These are phyloP conservation scores for Fusarium austroafricanum DNA, from an alignment of 2,329 filamentous ascomycete species.

Conservation along the genomic window DNA sequence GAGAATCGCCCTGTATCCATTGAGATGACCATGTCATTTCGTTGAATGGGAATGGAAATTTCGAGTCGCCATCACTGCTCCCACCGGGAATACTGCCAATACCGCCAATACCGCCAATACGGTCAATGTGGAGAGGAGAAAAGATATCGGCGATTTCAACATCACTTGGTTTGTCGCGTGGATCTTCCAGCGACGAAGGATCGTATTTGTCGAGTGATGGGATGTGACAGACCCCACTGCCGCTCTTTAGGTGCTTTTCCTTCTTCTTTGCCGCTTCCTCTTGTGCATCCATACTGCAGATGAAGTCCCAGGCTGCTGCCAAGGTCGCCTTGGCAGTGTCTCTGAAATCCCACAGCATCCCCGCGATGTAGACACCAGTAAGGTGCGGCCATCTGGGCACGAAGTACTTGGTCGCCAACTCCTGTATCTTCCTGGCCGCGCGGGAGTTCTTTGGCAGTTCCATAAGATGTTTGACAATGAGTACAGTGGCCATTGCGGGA, in stretches of 20 bases:
- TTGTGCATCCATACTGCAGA: background rate
- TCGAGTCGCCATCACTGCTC: no score
- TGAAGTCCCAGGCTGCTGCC: background rate
- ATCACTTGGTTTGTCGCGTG: background rate
- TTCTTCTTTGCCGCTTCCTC: background rate
- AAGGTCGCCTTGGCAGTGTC: background rate
- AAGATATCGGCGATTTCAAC: no score
- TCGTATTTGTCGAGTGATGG: slow-evolving; percentile 8
- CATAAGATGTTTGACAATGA: background rate
- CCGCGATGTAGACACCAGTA: background rate
- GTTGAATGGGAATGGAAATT: no score
- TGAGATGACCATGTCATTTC: no score
- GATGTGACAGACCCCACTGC: slow-evolving; percentile 2
- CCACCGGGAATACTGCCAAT: no score
- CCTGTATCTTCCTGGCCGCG: background rate
- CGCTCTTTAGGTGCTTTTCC: no score
- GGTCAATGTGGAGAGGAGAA: no score
- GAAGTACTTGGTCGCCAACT: background rate
- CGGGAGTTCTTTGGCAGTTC: background rate
- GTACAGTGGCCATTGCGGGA: background rate
- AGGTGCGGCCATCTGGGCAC: background rate
- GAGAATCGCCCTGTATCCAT: no score
- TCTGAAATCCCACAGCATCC: background rate
- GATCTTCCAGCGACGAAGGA: slow-evolving; percentile 7
- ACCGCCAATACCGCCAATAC: no score